phyloP scores from a whole-genome alignment of 371 early-diverging fungal genomes.

The Smittium culicis region DNA sequence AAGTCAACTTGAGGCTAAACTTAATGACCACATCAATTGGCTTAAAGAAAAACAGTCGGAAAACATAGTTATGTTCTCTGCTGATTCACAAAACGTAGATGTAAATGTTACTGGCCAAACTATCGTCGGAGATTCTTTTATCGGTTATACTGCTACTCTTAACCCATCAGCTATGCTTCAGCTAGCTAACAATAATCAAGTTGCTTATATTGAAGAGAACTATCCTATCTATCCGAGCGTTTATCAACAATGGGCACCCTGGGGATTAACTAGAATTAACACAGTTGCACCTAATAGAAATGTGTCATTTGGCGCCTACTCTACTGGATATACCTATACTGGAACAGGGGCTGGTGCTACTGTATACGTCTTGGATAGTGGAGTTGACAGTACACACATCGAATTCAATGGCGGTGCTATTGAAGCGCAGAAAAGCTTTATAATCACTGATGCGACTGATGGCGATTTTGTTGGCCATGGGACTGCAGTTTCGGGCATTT shows the following conservation, averaged over 20 bases:
- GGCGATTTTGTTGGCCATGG: slow-evolving; percentile 1
- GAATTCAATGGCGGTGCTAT: slow-evolving; percentile 4
- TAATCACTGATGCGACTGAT: background rate
- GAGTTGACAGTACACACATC: background rate
- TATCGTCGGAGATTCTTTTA: slow-evolving; percentile 3
- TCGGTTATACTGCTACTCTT: slow-evolving; percentile 5
- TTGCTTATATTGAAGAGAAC: slow-evolving; percentile 8
- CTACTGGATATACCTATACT: background rate
- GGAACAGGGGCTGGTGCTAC: slow-evolving; percentile 4
- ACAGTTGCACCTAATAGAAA: background rate
- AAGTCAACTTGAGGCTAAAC: background rate
- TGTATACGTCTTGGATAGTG: slow-evolving; percentile 8
- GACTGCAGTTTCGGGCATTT: slow-evolving; percentile 3
- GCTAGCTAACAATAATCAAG: slow-evolving; percentile 3
- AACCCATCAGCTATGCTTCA: background rate
- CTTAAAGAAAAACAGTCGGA: background rate
- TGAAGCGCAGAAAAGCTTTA: background rate
- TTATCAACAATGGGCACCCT: slow-evolving; percentile 6
- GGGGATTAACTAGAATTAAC: slow-evolving; percentile 8
- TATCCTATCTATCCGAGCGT: background rate
- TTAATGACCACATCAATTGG: background rate
- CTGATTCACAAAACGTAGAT: background rate
- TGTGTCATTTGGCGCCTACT: background rate
- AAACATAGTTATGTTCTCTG: background rate
- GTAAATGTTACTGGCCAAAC: background rate